Base-by-base conservation (phyloP, 805 yeast genomes). In the Yarrowia bubula region DNA sequence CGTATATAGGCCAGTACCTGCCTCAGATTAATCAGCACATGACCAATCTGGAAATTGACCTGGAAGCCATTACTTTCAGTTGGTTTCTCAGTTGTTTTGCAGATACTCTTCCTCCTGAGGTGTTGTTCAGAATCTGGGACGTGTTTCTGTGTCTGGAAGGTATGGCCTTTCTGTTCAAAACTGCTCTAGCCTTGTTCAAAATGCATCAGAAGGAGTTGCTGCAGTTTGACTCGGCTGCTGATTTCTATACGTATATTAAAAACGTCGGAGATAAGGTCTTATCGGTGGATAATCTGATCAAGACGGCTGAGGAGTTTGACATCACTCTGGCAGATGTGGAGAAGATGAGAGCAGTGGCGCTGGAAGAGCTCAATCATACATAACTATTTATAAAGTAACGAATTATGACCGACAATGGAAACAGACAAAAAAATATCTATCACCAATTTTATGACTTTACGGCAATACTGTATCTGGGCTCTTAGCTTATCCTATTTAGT, bases 81-180 rank as follows among this genome's bases (percentile, higher is more conserved):
- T 84, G 88, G 88, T 83, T 85, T 76, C 75, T 84, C 14, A 77
- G 84, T 9, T 72, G 85, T 35, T 84, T 83, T 70, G 80, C 84
- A 0, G 86, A 78, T 51, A 77, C 83, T 39, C 70, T 83, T n/a
- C 80, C 83, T 1, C 75, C 81, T 1, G 86, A 84, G 37, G 75
- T 81, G 1, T 78, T 85, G 74, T 81, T 83, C 71, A 76, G 82
- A 55, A 72, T 84, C 8, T 80, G 86, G 78, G 88, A 84, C 70
- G 74, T 76, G 41, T 75, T 79, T 17, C 70, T 84, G 55, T 76
- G 81, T 70, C 71, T 78, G 22, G 78, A 75, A 14, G 81, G 81
- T 4, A 79, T 75, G 50, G 72, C 73, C 1, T 80, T 71, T 61
- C 68, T 75, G 42, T 75, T 75, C 69, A 69, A 74, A 28, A 71